Percentiles rank a stretch among this genome's conserved stretches.
Evolutionary conservation across 2,329 filamentous ascomycete species (phyloP).

Genomic region (Alternaria incomplexa): DNA sequence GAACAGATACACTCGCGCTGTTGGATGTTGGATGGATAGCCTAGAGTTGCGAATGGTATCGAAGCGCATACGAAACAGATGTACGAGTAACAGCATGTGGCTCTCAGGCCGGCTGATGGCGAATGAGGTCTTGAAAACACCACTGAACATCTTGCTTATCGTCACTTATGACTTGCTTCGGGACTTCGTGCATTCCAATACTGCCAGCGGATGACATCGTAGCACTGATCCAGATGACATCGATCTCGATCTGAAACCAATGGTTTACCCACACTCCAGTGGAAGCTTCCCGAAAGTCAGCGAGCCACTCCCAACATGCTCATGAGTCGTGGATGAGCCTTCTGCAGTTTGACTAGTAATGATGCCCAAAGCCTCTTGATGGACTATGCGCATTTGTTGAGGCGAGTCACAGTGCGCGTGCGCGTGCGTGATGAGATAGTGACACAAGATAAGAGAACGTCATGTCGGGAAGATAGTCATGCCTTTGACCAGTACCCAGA

Average conservation of each 20-base stretch:
- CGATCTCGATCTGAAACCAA: neutral
- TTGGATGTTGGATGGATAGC: neutral
- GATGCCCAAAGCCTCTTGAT: neutral
- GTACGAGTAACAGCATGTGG: neutral
- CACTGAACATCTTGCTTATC: neutral
- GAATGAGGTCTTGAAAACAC: neutral
- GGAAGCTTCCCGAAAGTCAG: neutral
- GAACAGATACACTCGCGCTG: neutral
- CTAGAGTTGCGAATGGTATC: neutral
- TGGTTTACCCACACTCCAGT: neutral
- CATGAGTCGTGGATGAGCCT: neutral
- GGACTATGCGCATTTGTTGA: conserved; percentile 1
- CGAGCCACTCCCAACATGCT: neutral
- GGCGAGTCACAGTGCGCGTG: neutral
- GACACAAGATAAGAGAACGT: neutral
- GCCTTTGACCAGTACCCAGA: neutral
- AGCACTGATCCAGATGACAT: neutral
- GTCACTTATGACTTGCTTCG: neutral
- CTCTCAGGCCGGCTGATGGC: neutral
- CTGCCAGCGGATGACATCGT: neutral
- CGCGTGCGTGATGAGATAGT: neutral
- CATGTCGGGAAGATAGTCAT: neutral
- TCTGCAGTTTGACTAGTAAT: neutral
- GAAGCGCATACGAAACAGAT: neutral
- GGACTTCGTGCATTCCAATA: neutral